Base-by-base conservation (phyloP, 2,329 filamentous ascomycete species). In the Scedosporium dehoogii region DNA sequence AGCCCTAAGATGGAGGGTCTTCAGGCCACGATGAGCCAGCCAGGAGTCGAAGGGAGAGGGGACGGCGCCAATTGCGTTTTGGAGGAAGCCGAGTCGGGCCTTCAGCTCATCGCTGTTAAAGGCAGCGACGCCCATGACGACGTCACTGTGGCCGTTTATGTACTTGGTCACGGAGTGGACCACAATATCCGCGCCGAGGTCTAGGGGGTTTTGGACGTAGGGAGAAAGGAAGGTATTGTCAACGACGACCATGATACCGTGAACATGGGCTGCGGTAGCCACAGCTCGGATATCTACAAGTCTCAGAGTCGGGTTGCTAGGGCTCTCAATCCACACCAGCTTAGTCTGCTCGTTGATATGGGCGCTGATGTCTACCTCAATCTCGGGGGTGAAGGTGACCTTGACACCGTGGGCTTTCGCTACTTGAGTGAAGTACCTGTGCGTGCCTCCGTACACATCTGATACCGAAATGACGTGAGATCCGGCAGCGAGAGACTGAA, bases 121-220 rank as follows among this genome's bases (percentile, higher is more conserved):
- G 59, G 94, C 94, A 57, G 92, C 93, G 33, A 94, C 89, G 67
- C 94, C 94, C 94, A 99, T 99, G 70, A 97, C 87, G 7, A 99
- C 94, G 74, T 99, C 94, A 73, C 86, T 84, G 79, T 99, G 94
- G 59, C 94, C 94, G 75, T 97, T 97, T 79, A 99, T 97, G 79
- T 97, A 99, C 79, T 99, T 99, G 55, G 94, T 99, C 62, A 99
- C 94, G 62, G 88, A 92, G 82, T 97, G 93, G 53, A 97, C 89
- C 68, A 97, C 93, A 67, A 97, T 92, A 75, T 99, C 94, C 68
- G 94, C 94, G 69, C 94, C 94, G 73, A 93, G 91, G 72, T 96
- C 88, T 62, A 99, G 85, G 3, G 94, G 94, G 76, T 96, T 97
- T 78, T 99, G 94, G 58, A 99, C 84, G 74, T 97, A 99, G 38